Evolutionary conservation across 352 stramenopile species (phyloP), one percentile per base, ranked within the genome.

Genomic region (Pythium chondricola): DNA sequence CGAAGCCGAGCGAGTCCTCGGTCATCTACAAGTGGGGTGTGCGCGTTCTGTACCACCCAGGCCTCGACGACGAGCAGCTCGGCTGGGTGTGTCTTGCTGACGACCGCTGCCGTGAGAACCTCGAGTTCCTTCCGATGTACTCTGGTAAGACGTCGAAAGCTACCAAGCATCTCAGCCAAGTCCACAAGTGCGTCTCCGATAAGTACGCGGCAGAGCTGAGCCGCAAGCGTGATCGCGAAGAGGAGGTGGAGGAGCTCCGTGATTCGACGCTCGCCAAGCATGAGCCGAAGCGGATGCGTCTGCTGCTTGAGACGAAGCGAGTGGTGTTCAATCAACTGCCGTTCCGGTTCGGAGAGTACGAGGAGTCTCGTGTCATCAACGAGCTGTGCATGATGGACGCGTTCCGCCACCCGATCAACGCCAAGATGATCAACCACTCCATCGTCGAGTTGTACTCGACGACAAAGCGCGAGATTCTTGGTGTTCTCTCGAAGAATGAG

Each of bases 1-100:
- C 49, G 9, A 35, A 21, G 4, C 2, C 20, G 20, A 33, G 9
- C 24, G 40, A 57, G 31, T 27, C 29, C 2, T 57, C 49, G 32
- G 16, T 39, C 4, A 57, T 57, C 40, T 57, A 33, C 32, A 50
- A 57, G 40, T 49, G 49, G 49, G 49, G 49, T 16, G 49, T 57
- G 0, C 49, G 49, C 11, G 30, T 51, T 5, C n/a, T 37, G 14
- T 20, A 11, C 26, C 24, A 46, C 35, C 1, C 1, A 1, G 24
- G 24, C 30, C 11, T 13, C 4, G 49, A 43, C 9, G 32, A 44
- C 2, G 31, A 43, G 5, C 14, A 43, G 17, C 1, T 44, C 18
- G 48, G 38, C 4, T 57, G 49, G 49, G 39, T 57, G 16, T 57
- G 41, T 16, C 49, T 45, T 13, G 49, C 49, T 2, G 26, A 44